Base-by-base conservation (phyloP, 345 rosid genomes). In the Gossypium raimondii region DNA sequence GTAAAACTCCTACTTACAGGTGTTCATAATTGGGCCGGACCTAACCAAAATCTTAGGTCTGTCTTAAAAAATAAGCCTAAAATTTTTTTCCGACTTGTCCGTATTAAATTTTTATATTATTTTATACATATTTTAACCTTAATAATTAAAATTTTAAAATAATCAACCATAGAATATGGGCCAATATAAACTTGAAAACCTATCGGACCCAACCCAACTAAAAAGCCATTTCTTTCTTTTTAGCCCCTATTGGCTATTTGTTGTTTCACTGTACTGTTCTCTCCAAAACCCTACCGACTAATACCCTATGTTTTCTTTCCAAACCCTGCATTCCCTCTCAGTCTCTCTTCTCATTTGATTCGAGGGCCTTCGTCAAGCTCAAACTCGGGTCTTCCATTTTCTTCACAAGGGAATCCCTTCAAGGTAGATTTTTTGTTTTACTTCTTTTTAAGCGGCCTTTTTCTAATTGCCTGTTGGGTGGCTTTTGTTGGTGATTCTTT, bases 21-120 rank as follows among this genome's bases (percentile, higher is more conserved):
- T 34, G 1, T 34, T 0, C 0, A 34, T 5, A 0, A 0, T 5
- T 0, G 7, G 41, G 41, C 0, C 0, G 1, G 7, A 34, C 0
- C 41, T 5, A 34, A 34, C 41, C 41, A 34, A 5, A 34, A 34
- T 1, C 41, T 5, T 34, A 34, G 0, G 41, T 5, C 0, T 34
- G 7, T 0, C 1, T 34, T 0, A 0, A 5, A 34, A 34, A 34
- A 34, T 5, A 0, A 1, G 0, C 5, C 0, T 34, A 34, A 34
- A 34, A n/a, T n/a, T n/a, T n/a, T n/a, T n/a, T n/a, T n/a, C 0
- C 0, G 41, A 5, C 1, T 34, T 34, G 1, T 5, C 0, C 1
- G 1, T 5, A 34, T 34, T 34, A 5, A 34, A 0, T 1, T 34
- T 34, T 34, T 34, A 34, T 34, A 34, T 5, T 4, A 34, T 34